Evolutionary conservation across 2,329 filamentous ascomycete genomes (phyloP).

Genomic region (Pyrenochaeta sp.): DNA sequence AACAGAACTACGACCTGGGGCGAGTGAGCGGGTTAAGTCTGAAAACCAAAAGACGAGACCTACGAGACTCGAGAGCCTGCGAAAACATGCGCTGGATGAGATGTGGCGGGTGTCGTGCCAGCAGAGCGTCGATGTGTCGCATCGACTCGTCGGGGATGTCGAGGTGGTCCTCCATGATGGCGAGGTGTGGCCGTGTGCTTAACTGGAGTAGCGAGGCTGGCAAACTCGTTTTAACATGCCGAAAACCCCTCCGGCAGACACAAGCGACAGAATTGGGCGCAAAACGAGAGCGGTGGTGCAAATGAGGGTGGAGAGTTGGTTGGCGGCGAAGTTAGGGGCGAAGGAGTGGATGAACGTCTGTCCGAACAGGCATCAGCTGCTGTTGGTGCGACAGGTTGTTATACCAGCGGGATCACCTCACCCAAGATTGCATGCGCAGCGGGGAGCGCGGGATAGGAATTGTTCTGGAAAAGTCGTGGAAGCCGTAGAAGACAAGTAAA

Average conservation of each 20-base stretch:
- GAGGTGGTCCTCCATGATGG: conserved; percentile 43
- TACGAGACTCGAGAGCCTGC: conserved; percentile 46
- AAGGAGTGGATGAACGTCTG: conserved; percentile 44
- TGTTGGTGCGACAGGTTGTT: conserved; percentile 47
- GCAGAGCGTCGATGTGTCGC: conserved; percentile 47
- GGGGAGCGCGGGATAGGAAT: conserved; percentile 44
- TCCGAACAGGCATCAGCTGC: conserved; percentile 39
- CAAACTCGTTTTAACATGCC: conserved; percentile 27
- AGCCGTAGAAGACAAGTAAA: conserved; percentile 42
- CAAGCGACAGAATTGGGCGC: conserved; percentile 12
- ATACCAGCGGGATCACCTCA: conserved; percentile 43
- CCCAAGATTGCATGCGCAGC: conserved; percentile 36
- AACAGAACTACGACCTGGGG: conserved; percentile 42
- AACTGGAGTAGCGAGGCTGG: conserved; percentile 11
- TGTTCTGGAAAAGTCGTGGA: conserved; percentile 48
- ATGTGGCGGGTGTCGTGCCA: conserved; percentile 45
- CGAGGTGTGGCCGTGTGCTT: conserved; percentile 18
- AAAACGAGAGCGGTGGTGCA: conserved; percentile 13
- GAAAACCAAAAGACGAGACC: conserved; percentile 13
- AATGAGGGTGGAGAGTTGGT: conserved; percentile 30
- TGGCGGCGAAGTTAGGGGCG: conserved; percentile 27
- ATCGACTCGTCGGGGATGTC: conserved; percentile 48
- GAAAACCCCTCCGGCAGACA: conserved; percentile 13
- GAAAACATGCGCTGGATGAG: conserved; percentile 48
- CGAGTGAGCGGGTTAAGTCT: conserved; percentile 24